Conservation (phyloP, 345 rosid genomes). For the Eucalyptus tenuipes region DNA sequence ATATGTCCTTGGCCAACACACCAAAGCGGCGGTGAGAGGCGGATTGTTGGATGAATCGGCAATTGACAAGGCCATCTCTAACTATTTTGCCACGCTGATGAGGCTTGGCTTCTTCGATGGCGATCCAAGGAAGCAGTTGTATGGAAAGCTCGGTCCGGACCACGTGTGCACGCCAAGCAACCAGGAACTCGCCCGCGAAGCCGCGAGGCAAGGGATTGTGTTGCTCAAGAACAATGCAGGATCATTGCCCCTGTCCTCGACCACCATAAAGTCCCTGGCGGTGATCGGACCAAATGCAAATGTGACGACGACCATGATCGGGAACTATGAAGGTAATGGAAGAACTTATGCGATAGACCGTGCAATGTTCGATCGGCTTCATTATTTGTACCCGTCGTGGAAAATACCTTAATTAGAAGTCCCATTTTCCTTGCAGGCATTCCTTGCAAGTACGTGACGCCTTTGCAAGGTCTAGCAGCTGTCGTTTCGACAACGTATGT, state of each 20-base stretch:
- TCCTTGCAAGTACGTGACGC: constrained; percentile 81
- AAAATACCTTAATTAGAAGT: background rate
- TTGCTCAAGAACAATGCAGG: constrained; percentile 54
- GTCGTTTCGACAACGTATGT: constrained; percentile 40
- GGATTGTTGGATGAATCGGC: constrained; percentile 54
- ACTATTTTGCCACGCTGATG: constrained; percentile 81
- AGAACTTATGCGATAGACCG: background rate
- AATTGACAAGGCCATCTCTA: constrained; percentile 49
- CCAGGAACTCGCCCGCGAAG: constrained; percentile 77
- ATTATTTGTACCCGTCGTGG: background rate
- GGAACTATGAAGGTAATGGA: constrained; percentile 70
- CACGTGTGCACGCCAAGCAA: constrained; percentile 64
- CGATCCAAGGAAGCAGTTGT: constrained; percentile 57
- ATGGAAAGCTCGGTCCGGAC: constrained; percentile 65
- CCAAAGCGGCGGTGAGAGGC: constrained; percentile 60
- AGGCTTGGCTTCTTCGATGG: constrained; percentile 94
- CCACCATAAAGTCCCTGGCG: constrained; percentile 43
- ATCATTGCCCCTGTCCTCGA: constrained; percentile 53
- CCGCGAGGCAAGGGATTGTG: constrained; percentile 92
- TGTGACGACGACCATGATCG: constrained; percentile 83
- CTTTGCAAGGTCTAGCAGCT: constrained; percentile 63
- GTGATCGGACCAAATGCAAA: constrained; percentile 91
- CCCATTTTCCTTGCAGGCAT: constrained; percentile 24
- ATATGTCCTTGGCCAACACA: constrained; percentile 52
- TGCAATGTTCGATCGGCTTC: background rate